These are phyloP conservation scores for Nemania bipapillata DNA, from an alignment of 2,329 filamentous ascomycete genomes.

Conservation along the genomic window DNA sequence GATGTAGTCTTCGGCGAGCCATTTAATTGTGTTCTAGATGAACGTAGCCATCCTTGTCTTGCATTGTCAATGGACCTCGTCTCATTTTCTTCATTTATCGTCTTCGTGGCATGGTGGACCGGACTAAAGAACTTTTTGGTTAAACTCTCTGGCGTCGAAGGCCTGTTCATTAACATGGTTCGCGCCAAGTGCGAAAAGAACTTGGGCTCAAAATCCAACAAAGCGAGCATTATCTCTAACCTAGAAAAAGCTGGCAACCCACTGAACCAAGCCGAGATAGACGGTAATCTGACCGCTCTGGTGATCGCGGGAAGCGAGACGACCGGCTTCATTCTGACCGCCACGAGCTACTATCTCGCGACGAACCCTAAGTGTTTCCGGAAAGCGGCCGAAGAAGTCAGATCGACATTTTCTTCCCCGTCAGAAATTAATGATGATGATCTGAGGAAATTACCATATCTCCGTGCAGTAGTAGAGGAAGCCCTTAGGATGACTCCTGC, in stretches of 20 bases:
- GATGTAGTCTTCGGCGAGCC: conserved; percentile 21
- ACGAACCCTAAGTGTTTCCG: conserved; percentile 8
- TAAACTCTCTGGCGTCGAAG: conserved; percentile 18
- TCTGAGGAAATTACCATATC: conserved; percentile 13
- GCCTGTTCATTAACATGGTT: conserved; percentile 23
- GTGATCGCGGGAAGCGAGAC: conserved; percentile 25
- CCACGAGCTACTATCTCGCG: conserved; percentile 18
- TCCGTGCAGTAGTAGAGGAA: conserved; percentile 13
- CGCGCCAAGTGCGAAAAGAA: conserved; percentile 14
- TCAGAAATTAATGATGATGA: conserved; percentile 16
- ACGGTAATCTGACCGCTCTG: conserved; percentile 18
- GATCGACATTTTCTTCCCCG: not conserved
- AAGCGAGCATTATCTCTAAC: conserved; percentile 20
- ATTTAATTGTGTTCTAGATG: conserved; percentile 10
- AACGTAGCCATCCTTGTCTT: conserved; percentile 23
- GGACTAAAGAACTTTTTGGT: conserved; percentile 19
- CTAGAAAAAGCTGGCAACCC: conserved; percentile 9
- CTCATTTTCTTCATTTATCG: conserved; percentile 23
- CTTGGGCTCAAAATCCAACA: conserved; percentile 15
- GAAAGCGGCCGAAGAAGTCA: conserved; percentile 15
- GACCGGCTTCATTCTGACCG: conserved; percentile 8
- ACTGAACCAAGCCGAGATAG: conserved; percentile 15
- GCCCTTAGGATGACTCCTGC: conserved; percentile 13
- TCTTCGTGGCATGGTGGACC: conserved; percentile 23
- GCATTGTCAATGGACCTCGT: conserved; percentile 25